Base-by-base conservation (phyloP, 1,139 yeast genomes). In the Debaryomycetaceae sp. region DNA sequence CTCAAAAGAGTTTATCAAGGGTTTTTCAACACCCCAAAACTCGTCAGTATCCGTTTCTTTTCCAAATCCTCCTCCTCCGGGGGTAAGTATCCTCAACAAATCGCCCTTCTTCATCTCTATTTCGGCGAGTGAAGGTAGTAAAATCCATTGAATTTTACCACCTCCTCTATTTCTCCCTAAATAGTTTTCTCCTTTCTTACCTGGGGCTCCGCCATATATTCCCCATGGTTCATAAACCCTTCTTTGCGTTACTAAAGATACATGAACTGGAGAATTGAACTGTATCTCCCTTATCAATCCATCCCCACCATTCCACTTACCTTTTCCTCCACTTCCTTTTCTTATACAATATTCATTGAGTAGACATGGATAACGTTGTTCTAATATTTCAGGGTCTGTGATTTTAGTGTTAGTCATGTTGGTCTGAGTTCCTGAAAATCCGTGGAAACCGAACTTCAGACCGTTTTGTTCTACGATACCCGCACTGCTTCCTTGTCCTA, bases 41-140 rank as follows among this genome's bases (percentile, higher is more conserved):
- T 54, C 58, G 37, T 55, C 57, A 9, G 56, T 31, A 37, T 55
- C 60, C 4, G 44, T 34, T n/a, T 45, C 46, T 14, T 46, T 49
- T 22, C 82, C 83, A 52, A 63, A 77, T 0, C 80, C 83, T 24
- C 81, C 83, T 31, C 80, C 83, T 35, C 83, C 82, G 1, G 83
- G 82, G 0, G 82, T 77, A 50, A 63, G 63, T 14, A 75, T 67
- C 36, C 70, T 60, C 35, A 76, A 52, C 34, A 75, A 60, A 49
- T 76, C 81, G 24, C 80, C 80, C 14, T 46, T 48, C n/a, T 49
- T 52, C 14, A 60, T 45, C 35, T 54, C 55, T 24, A 57, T 55
- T 45, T 57, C 60, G 3, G 62, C 59, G 23, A 53, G 41, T 3
- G 62, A 51, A 22, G 59, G 56, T 35, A 57, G 42, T 58, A 60